phyloP scores from a whole-genome alignment of 805 yeast genomes.

The Barnettozyma vustinii region DNA sequence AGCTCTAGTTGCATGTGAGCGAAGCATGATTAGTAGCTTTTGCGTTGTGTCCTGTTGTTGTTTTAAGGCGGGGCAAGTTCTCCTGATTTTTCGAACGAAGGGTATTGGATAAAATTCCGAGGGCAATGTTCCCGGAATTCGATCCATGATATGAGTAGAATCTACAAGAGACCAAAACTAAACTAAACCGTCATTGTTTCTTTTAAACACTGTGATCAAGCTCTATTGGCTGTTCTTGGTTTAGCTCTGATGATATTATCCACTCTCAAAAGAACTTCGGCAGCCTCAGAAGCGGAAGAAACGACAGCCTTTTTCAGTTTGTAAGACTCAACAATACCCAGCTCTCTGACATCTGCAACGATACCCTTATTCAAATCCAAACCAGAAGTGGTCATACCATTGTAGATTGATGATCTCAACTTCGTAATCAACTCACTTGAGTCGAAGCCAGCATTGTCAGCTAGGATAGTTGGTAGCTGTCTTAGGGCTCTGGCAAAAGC shows the following conservation, averaged over 20 bases:
- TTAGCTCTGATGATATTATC: slow-evolving; percentile 96
- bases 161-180: too few relatives aligned
- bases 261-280: slow-evolving; percentile 90
- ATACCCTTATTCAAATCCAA: slow-evolving; percentile 79
- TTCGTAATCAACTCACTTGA: slow-evolving; percentile 88
- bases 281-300: slow-evolving; percentile 94
- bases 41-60: background rate
- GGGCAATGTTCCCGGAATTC: background rate
- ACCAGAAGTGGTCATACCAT: slow-evolving; percentile 89
- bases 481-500: slow-evolving; percentile 91
- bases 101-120: background rate
- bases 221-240: slow-evolving; percentile 94
- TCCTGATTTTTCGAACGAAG: background rate
- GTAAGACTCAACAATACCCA: slow-evolving; percentile 89
- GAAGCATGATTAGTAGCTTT: slow-evolving; percentile 3
- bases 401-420: slow-evolving; percentile 77
- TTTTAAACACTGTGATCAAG: slow-evolving; percentile 20
- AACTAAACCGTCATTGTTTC: background rate
- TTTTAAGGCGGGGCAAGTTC: background rate
- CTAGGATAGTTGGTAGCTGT: slow-evolving; percentile 90
- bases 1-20: background rate
- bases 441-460: slow-evolving; percentile 96
- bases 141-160: too few relatives aligned
- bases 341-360: slow-evolving; percentile 90
- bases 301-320: slow-evolving; percentile 93